phyloP scores from a whole-genome alignment of 805 yeast species.

The Lipomyces japonicus region DNA sequence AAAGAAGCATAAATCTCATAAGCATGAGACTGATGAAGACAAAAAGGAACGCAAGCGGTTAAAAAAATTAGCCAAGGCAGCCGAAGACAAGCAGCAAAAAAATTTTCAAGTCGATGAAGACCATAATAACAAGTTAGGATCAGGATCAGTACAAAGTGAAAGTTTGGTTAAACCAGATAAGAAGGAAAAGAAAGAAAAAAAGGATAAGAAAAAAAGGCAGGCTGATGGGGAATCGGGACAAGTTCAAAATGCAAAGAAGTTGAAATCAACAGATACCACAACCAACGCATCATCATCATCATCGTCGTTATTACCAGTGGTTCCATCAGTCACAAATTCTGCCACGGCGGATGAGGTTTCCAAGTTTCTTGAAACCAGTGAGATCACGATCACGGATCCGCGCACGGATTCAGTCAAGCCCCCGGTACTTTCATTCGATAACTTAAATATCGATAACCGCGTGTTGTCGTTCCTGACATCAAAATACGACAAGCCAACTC shows the following conservation, averaged over 20 bases:
- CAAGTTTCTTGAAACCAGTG: conserved; percentile 62
- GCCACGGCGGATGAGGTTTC: conserved; percentile 54
- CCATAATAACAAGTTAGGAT: conserved; percentile 28
- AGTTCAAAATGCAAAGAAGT: conserved; percentile 33
- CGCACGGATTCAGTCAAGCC: conserved; percentile 44
- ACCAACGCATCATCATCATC: no score
- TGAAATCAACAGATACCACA: conserved; percentile 26
- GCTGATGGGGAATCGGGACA: conserved; percentile 33
- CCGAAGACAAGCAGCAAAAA: conserved; percentile 29
- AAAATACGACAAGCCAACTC: conserved; percentile 86
- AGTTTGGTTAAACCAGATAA: conserved; percentile 21
- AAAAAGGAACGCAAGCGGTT: conserved; percentile 33
- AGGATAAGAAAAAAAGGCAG: conserved; percentile 35
- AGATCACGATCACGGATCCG: conserved; percentile 76
- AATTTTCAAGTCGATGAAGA: conserved; percentile 34
- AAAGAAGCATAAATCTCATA: no score
- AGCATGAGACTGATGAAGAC: conserved; percentile 33
- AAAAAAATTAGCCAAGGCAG: conserved; percentile 36
- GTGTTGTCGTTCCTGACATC: conserved; percentile 55
- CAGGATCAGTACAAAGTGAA: conserved; percentile 35
- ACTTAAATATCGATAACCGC: conserved; percentile 52
- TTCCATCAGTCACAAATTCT: conserved; percentile 33
- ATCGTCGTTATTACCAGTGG: no score
- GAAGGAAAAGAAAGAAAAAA: conserved; percentile 34
- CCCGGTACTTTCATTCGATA: conserved; percentile 68